Base-by-base conservation (phyloP, 768 basidiomycete species). In the Neoboletus magnificus region DNA sequence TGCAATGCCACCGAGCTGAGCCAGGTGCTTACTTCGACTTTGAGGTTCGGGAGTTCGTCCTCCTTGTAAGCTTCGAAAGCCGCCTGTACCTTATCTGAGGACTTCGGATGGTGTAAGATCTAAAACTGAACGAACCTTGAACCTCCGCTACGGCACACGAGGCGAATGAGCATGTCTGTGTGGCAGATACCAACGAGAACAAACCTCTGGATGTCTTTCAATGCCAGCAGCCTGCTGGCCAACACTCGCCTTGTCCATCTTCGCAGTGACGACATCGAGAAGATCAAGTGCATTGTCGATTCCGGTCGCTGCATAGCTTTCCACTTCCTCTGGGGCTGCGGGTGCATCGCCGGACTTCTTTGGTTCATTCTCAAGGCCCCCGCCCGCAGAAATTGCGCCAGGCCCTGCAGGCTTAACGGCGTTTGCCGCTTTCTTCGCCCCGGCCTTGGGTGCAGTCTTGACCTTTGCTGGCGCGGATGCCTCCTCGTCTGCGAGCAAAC, bases 61-160 rank as follows among this genome's bases (percentile, higher is more conserved):
- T 97, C 93, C 59, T 86, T 81, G 71, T 96, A 97, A 6, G 91
- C 91, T 66, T 94, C 91, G 63, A 87, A 91, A n/a, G 91, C 89
- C 52, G 84, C 88, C 88, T 89, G 66, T 50, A 29, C 9, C 10
- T 48, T 45, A 37, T 40, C 16, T 62, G 40, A 63, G 54, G 23
- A 48, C 48, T 13, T 35, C 41, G 15, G 47, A 50, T 32, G 36
- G 33, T 13, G 30, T 39, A 5, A 27, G 32, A 37, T 16, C 1
- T 10, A 42, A 16, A 30, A 23, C 11, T 39, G 41, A 50, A 57
- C 67, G 55, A 61, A 84, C 90, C 83, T 96, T 95, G 81, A 91
- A 93, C 56, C 93, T 86, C 71, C 92, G 83, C 91, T 95, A 70
- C 35, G 54, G 37, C 16, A 54, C 42, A 18, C 48, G 48, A 52